Evolutionary conservation across 2,329 filamentous ascomycete genomes (phyloP).

Genomic region (Arthrinium puccinioides): DNA sequence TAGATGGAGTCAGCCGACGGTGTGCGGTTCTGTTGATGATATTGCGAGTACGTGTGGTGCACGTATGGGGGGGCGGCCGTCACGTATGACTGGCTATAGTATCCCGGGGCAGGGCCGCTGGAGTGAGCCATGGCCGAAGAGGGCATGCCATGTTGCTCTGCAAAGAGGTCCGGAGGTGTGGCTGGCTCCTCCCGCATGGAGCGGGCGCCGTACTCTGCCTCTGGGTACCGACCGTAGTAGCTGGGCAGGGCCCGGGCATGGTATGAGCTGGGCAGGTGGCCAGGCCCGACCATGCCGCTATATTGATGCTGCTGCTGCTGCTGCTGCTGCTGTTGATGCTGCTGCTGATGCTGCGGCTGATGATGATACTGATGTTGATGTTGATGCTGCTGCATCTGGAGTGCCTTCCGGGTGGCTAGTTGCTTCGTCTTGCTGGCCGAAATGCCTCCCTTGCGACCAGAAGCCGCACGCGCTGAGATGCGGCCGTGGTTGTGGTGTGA

Average conservation of each 20-base stretch:
- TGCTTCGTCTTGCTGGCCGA: constrained; percentile 16
- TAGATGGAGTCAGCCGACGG: not conserved
- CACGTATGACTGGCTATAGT: not conserved
- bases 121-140: too few relatives aligned
- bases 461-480: constrained; percentile 14
- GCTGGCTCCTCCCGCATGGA: too few relatives aligned
- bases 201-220: too few relatives aligned
- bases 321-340: not conserved
- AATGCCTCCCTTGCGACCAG: constrained; percentile 19
- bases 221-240: not conserved
- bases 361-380: not conserved
- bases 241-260: not conserved
- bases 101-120: too few relatives aligned
- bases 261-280: not conserved
- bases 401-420: constrained; percentile 10
- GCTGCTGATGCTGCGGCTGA: not conserved
- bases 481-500: not conserved
- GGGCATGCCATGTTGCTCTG: too few relatives aligned
- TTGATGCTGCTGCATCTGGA: not conserved
- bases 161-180: too few relatives aligned
- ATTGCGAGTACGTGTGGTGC: not conserved
- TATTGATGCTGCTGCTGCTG: not conserved
- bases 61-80: not conserved
- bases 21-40: not conserved
- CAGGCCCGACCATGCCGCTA: not conserved